These are phyloP conservation scores for Phytophthora nicotianae DNA, from an alignment of 352 stramenopile genomes.

Conservation along the genomic window DNA sequence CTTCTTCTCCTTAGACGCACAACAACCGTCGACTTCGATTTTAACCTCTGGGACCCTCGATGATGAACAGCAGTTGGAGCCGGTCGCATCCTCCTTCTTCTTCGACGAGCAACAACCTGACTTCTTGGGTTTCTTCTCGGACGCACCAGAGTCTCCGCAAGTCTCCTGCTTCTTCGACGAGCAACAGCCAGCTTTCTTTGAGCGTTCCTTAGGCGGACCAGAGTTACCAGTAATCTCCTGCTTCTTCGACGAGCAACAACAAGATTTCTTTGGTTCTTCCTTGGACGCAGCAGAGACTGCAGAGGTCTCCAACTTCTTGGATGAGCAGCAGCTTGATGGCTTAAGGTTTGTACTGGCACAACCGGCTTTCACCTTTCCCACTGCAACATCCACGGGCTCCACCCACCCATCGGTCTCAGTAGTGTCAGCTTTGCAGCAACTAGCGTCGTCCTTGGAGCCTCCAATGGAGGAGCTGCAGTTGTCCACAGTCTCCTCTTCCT, in stretches of 20 bases:
- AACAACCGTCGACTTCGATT: conserved; percentile 2
- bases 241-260: conserved; percentile 5
- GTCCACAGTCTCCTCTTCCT: neutral
- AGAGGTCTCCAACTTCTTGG: conserved; percentile 1
- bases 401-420: neutral
- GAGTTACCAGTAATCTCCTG: conserved; percentile 5
- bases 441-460: neutral
- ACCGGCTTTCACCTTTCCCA: neutral
- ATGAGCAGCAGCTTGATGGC: conserved; percentile 7
- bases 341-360: neutral
- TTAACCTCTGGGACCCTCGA: conserved; percentile 1
- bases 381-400: neutral
- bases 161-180: conserved; percentile 2
- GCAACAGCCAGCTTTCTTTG: conserved; percentile 1
- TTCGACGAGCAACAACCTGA: conserved; percentile 24
- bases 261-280: conserved; percentile 6
- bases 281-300: neutral
- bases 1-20: conserved; percentile 6
- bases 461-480: conserved; percentile 5
- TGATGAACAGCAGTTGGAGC: conserved; percentile 16
- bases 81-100: neutral
- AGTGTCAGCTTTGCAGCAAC: neutral
- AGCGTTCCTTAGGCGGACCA: neutral
- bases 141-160: neutral
- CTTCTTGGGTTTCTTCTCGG: conserved; percentile 3